Evolutionary conservation across 768 basidiomycete species (phyloP), one percentile per base, ranked within the genome.

Genomic region (Polyporus arcularius): DNA sequence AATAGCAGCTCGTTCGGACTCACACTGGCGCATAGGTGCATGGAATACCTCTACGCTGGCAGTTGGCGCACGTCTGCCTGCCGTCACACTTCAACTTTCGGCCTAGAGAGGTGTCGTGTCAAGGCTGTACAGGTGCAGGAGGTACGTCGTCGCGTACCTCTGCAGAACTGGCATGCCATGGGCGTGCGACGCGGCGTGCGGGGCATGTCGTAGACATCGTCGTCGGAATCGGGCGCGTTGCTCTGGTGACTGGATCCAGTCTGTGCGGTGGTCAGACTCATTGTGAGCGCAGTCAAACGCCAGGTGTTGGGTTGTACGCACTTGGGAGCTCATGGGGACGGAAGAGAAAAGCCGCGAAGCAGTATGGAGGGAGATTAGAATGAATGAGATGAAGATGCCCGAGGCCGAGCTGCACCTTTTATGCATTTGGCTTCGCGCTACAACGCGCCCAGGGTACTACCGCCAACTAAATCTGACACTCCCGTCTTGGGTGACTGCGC

Each of bases 61-160:
- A 90, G 67, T 90, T 88, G 35, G 74, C 76, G 70, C 89, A 90
- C 26, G 82, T 80, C 3, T 88, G 87, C 18, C 80, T 79, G 21
- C 88, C 89, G 65, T 89, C 86, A 67, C 89, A 90, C 72, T 89
- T 89, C 51, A 90, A 70, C 72, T 89, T 89, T 58, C 87, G 79
- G 15, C 84, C 87, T 89, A 64, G 40, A 18, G 21, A 58, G 35
- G 35, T 35, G 35, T 35, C 35, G 11, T 3, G 41, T 47, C 60
- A 39, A 53, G 52, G 10, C 48, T 38, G 39, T 11, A 4, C 46
- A 15, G n/a, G 15, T 40, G 39, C 9, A 15, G 9, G 47, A 60
- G 46, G 21, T 38, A 30, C 10, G 52, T 11, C 58, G 57, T 28
- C 14, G 43, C 71, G 60, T 61, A 85, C 88, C 85, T 73, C 88